Conservation (phyloP, 345 rosid genomes). For the Triadica sebifera region DNA sequence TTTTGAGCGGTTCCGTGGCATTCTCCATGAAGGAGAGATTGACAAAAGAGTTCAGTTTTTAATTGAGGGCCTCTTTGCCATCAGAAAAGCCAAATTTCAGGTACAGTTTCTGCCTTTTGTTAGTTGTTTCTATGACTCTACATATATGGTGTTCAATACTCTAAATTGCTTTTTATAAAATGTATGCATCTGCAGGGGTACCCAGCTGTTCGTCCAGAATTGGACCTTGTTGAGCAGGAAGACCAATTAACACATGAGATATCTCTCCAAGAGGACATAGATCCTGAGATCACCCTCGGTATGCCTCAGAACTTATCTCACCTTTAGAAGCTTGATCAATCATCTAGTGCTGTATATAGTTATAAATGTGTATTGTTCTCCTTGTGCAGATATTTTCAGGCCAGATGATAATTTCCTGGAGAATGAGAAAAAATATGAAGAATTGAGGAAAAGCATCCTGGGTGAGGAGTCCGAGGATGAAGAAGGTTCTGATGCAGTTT, state of each 20-base stretch:
- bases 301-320: constrained; percentile 24
- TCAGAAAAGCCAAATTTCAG: constrained; percentile 76
- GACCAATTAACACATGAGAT: constrained; percentile 84
- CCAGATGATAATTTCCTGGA: constrained; percentile 70
- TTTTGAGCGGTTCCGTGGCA: constrained; percentile 83
- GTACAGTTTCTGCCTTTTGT: constrained; percentile 25
- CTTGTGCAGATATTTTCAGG: constrained; percentile 57
- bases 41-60: constrained; percentile 81
- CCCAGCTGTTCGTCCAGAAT: constrained; percentile 83
- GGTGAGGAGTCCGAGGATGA: constrained; percentile 80
- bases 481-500: constrained; percentile 62
- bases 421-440: constrained; percentile 76
- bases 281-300: constrained; percentile 72
- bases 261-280: constrained; percentile 62
- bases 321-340: constrained; percentile 5
- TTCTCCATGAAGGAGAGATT: constrained; percentile 86
- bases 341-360: constrained; percentile 4
- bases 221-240: constrained; percentile 79
- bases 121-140: not conserved
- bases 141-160: not conserved
- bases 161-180: constrained; percentile 10
- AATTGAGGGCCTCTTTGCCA: constrained; percentile 75
- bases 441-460: constrained; percentile 65
- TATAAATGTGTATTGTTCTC: constrained; percentile 11
- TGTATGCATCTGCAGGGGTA: constrained; percentile 52